Conservation (phyloP, 225 moss, liverwort and hornwort genomes). For the Marchantia polymorpha region DNA sequence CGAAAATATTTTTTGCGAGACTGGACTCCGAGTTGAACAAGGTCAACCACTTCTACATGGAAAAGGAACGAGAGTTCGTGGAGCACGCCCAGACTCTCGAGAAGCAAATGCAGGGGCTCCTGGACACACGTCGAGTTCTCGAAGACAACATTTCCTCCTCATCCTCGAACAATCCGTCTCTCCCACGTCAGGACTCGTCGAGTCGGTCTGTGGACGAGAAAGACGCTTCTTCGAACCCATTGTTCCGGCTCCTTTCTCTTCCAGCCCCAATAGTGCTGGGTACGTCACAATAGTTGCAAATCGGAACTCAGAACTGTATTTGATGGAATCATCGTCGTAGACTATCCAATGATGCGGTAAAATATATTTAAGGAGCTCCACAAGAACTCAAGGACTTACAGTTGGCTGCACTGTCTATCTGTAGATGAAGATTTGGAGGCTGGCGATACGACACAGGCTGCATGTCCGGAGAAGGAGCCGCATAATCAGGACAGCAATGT, state of each 20-base stretch:
- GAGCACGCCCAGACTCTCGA: conserved; percentile 48
- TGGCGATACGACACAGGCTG: no score
- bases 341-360: no score
- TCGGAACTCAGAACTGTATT: no score
- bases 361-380: no score
- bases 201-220: no score
- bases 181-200: no score
- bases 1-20: conserved; percentile 41
- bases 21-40: conserved; percentile 67
- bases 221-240: neutral
- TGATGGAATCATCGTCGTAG: no score
- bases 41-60: conserved; percentile 48
- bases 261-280: neutral
- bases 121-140: neutral
- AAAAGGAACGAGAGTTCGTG: conserved; percentile 55
- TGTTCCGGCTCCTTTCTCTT: neutral
- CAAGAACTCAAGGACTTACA: no score
- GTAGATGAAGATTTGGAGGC: no score
- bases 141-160: neutral
- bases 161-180: neutral
- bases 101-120: conserved; percentile 36
- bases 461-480: no score
- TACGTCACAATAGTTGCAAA: neutral
- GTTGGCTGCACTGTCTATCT: no score
- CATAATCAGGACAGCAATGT: no score